Evolutionary conservation across 1,284 basidiomycete genomes (phyloP).

Genomic region (Mycosarcoma mackinlayi): DNA sequence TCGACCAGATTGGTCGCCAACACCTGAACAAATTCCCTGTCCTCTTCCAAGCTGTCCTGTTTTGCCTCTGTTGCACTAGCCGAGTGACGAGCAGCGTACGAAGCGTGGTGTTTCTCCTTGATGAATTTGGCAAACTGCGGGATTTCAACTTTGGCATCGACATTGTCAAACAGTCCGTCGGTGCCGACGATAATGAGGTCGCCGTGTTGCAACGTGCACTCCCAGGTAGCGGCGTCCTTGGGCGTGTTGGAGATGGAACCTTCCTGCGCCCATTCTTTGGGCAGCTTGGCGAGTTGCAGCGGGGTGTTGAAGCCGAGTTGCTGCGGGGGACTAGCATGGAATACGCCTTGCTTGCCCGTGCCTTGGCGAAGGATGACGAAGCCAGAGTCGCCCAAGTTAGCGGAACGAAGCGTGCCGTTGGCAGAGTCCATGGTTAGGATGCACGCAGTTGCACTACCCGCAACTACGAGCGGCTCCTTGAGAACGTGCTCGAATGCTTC

Average conservation of each 20-base stretch:
- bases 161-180: conserved; percentile 87
- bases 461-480: conserved; percentile 77
- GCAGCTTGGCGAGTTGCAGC: conserved; percentile 65
- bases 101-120: conserved; percentile 60
- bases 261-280: conserved; percentile 43
- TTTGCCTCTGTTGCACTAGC: conserved; percentile 11
- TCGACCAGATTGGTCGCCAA: conserved; percentile 57
- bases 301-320: conserved; percentile 66
- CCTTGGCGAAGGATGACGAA: conserved; percentile 76
- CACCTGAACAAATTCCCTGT: conserved; percentile 57
- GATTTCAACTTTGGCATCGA: conserved; percentile 76
- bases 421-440: conserved; percentile 80
- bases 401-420: conserved; percentile 79
- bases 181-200: conserved; percentile 73
- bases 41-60: conserved; percentile 53
- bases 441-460: conserved; percentile 88
- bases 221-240: conserved; percentile 52
- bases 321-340: conserved; percentile 58
- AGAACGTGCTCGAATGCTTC: conserved; percentile 79
- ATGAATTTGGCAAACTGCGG: conserved; percentile 62
- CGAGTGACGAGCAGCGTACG: conserved; percentile 25
- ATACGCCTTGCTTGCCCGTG: conserved; percentile 57
- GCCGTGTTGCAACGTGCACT: conserved; percentile 55
- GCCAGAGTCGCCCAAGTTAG: conserved; percentile 90
- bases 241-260: conserved; percentile 58